Percentiles rank a stretch among this genome's conserved stretches.
phyloP scores from a whole-genome alignment of 129 eudicot genomes.

The Flaveria sonorensis region DNA sequence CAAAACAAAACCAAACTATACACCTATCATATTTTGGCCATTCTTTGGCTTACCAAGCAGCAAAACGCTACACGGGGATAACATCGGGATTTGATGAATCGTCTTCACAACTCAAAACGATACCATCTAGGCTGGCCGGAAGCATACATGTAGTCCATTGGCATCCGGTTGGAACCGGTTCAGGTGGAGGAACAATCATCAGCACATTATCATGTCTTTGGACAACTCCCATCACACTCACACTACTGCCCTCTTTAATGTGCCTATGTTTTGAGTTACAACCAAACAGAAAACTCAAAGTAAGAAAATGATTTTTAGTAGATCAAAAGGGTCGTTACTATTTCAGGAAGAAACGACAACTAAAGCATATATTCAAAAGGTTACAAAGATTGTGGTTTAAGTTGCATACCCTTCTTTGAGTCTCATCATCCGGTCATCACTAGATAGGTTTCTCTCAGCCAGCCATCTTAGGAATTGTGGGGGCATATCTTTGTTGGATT shows the following conservation, averaged over 20 bases:
- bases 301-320: not conserved
- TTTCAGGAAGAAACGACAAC: not conserved
- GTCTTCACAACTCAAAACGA: constrained; percentile 59
- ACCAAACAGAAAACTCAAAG: not conserved
- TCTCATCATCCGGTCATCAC: constrained; percentile 71
- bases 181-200: constrained; percentile 76
- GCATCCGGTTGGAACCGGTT: constrained; percentile 63
- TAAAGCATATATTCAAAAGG: not conserved
- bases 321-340: not conserved
- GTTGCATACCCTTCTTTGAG: constrained; percentile 61
- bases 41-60: constrained; percentile 17
- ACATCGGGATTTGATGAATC: constrained; percentile 65
- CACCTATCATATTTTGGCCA: constrained; percentile 32
- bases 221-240: constrained; percentile 73
- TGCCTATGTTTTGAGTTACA: constrained; percentile 41
- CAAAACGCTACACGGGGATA: constrained; percentile 57
- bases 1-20: constrained; percentile 38
- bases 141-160: constrained; percentile 64
- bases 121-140: constrained; percentile 65
- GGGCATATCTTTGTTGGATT: constrained; percentile 60
- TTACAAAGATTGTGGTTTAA: not conserved
- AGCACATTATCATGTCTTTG: constrained; percentile 65
- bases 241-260: constrained; percentile 76
- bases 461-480: constrained; percentile 68
- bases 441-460: constrained; percentile 55